These are phyloP conservation scores for Cladochytrium tenue DNA, from an alignment of 371 early-diverging fungal species.

Conservation along the genomic window DNA sequence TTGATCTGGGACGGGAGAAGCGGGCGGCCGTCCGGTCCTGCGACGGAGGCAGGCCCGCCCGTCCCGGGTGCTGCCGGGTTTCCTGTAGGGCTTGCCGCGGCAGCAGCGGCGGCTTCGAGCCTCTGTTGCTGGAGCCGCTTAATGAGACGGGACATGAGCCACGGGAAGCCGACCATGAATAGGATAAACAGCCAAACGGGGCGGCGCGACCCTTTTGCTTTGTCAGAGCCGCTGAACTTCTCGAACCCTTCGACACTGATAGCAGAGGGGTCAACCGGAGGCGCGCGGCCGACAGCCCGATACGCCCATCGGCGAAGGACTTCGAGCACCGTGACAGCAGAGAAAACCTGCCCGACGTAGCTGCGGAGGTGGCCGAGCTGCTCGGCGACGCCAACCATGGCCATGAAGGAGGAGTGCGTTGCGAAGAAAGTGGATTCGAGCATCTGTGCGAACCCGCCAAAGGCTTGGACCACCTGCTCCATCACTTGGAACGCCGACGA, in stretches of 20 bases:
- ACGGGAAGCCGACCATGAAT: constrained; percentile 86
- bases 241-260: constrained; percentile 35
- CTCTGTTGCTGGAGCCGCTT: constrained; percentile 58
- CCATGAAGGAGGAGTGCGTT: constrained; percentile 95
- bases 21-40: constrained; percentile 26
- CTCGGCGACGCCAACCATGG: constrained; percentile 94
- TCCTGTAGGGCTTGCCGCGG: constrained; percentile 27
- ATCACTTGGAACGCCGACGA: constrained; percentile 87
- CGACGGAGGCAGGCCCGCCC: constrained; percentile 5
- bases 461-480: constrained; percentile 87
- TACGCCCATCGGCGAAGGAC: constrained; percentile 55
- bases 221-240: constrained; percentile 18
- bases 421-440: constrained; percentile 94
- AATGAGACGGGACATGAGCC: constrained; percentile 81
- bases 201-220: constrained; percentile 25
- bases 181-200: constrained; percentile 79
- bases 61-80: constrained; percentile 12
- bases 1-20: constrained; percentile 60
- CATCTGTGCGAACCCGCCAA: constrained; percentile 96
- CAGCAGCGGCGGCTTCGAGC: constrained; percentile 51
- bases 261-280: constrained; percentile 59
- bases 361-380: constrained; percentile 85
- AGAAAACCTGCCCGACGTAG: constrained; percentile 79
- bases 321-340: constrained; percentile 67
- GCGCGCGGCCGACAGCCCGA: constrained; percentile 63